Conservation (phyloP, 2,329 filamentous ascomycete species). For the Saccharata proteae region DNA sequence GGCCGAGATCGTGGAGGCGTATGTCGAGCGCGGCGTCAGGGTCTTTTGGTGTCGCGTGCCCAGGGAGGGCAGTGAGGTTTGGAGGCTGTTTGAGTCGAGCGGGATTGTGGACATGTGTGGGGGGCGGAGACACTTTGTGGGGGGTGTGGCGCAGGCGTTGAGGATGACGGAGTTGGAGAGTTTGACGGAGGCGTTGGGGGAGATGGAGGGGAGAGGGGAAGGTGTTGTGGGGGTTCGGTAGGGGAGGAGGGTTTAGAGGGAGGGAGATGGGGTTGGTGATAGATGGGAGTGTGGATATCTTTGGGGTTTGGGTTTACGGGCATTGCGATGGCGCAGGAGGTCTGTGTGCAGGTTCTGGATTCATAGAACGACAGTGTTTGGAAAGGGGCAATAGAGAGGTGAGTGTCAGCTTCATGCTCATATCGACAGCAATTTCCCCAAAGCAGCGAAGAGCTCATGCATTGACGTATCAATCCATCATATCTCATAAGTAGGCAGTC, state of each 20-base stretch:
- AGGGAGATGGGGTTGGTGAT: too few species aligned
- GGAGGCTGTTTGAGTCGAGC: conserved; percentile 59
- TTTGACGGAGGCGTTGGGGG: conserved; percentile 24
- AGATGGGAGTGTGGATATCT: too few species aligned
- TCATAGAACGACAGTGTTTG: too few species aligned
- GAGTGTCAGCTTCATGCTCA: too few species aligned
- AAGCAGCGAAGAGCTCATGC: too few species aligned
- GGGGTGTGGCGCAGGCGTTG: conserved; percentile 73
- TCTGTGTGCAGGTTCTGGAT: too few species aligned
- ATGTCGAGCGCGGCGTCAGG: conserved; percentile 62
- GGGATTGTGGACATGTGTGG: conserved; percentile 80
- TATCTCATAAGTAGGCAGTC: too few species aligned
- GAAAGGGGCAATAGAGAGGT: too few species aligned
- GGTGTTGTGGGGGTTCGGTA: background rate
- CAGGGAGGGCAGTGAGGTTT: conserved; percentile 44
- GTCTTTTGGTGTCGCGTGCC: conserved; percentile 61
- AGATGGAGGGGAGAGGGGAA: conserved; percentile 12
- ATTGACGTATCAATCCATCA: too few species aligned
- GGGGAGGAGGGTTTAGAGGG: background rate
- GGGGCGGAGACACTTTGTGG: conserved; percentile 65
- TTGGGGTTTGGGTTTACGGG: too few species aligned
- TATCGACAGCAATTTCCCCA: too few species aligned
- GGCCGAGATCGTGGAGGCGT: conserved; percentile 72
- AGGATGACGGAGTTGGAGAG: conserved; percentile 65
- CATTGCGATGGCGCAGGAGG: too few species aligned